These are phyloP conservation scores for Neonothopanus nambi DNA, from an alignment of 1,284 basidiomycete species.

Conservation along the genomic window DNA sequence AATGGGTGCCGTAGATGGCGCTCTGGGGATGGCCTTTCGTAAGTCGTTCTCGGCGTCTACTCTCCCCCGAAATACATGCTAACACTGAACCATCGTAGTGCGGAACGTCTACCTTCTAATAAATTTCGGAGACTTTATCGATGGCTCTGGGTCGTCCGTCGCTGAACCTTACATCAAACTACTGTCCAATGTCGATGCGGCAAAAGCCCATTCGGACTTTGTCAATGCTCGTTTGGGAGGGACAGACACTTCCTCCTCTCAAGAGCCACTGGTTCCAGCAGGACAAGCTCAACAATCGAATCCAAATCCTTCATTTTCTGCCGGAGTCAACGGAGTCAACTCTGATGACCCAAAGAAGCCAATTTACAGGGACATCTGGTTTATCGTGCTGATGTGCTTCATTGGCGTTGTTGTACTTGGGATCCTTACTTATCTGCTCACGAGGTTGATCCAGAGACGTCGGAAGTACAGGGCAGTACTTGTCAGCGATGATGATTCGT, in stretches of 20 bases:
- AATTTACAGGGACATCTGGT: neutral
- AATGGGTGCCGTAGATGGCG: constrained; percentile 1
- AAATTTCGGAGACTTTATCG: constrained; percentile 5
- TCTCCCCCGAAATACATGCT: too few species aligned
- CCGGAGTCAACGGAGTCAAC: neutral
- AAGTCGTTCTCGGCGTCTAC: neutral
- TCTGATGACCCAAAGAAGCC: neutral
- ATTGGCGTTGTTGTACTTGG: neutral
- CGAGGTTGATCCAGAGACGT: too few species aligned
- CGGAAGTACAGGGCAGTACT: too few species aligned
- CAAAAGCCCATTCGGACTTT: neutral
- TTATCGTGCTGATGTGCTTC: constrained; percentile 4
- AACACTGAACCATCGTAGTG: neutral
- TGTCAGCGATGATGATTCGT: too few species aligned
- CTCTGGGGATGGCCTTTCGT: constrained; percentile 4
- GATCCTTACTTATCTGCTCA: neutral
- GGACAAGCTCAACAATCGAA: too few species aligned
- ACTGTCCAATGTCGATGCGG: neutral
- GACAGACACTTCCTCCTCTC: too few species aligned
- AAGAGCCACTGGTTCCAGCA: too few species aligned
- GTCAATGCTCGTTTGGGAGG: constrained; percentile 1
- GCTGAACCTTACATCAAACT: constrained; percentile 5
- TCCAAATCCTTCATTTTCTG: too few species aligned
- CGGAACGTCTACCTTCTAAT: constrained; percentile 6
- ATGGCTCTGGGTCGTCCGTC: neutral